Evolutionary conservation across 345 rosid genomes (phyloP).

Genomic region (Sisymbrium irio): DNA sequence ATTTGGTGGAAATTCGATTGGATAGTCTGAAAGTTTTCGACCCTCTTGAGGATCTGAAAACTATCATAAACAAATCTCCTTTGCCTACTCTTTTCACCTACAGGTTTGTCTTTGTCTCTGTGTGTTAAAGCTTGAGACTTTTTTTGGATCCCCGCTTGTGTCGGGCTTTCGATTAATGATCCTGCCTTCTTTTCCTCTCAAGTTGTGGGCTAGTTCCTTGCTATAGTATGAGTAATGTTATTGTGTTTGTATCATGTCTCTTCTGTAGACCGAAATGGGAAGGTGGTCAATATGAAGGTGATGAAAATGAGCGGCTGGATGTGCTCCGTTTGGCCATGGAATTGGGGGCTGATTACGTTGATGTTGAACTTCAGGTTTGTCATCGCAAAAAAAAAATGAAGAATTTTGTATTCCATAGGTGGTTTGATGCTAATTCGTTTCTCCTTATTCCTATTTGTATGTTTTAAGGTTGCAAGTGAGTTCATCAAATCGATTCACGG

Average conservation of each 20-base stretch:
- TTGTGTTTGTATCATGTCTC: background rate
- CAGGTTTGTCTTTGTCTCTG: slow-evolving; percentile 46
- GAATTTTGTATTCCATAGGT: background rate
- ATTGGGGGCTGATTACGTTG: slow-evolving; percentile 90
- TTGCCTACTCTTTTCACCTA: slow-evolving; percentile 85
- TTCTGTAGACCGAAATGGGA: slow-evolving; percentile 83
- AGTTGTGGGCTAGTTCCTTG: background rate
- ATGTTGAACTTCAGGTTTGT: slow-evolving; percentile 92
- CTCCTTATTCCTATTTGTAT: slow-evolving; percentile 6
- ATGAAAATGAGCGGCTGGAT: slow-evolving; percentile 59
- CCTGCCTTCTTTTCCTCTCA: background rate
- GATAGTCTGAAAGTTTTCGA: slow-evolving; percentile 54
- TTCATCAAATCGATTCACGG: slow-evolving; percentile 55
- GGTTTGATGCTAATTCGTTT: background rate
- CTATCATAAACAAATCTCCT: slow-evolving; percentile 54
- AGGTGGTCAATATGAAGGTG: slow-evolving; percentile 90
- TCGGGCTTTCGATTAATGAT: background rate
- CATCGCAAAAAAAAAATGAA: background rate
- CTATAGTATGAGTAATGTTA: background rate
- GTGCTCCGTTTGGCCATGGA: slow-evolving; percentile 82
- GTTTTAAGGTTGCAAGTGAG: slow-evolving; percentile 64
- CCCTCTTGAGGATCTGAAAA: slow-evolving; percentile 46
- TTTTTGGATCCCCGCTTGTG: background rate
- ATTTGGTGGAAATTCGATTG: slow-evolving; percentile 82
- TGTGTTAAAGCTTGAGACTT: slow-evolving; percentile 1